A percentile compares a stretch with the other conserved stretches of the same genome.
Evolutionary conservation across 176 grass and related monocot genomes (phyloP).

Genomic region (Bromus sterilis): DNA sequence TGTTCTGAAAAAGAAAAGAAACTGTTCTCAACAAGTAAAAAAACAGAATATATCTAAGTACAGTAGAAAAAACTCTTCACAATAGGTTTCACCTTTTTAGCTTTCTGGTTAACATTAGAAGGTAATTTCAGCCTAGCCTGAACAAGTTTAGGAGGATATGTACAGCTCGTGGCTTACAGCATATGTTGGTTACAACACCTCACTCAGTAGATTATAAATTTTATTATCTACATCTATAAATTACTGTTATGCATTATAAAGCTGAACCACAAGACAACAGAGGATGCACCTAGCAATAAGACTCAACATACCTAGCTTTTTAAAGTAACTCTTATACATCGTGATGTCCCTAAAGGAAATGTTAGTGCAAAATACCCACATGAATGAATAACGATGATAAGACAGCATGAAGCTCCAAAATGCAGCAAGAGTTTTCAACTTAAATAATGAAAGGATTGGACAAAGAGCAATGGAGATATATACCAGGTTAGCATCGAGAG

Average conservation of each 20-base stretch:
- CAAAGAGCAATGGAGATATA: conserved; percentile 18
- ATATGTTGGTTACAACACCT: neutral
- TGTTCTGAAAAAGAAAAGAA: neutral
- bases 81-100: too few relatives aligned
- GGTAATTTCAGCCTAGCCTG: neutral
- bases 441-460: neutral
- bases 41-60: too few relatives aligned
- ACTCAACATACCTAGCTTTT: neutral
- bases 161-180: neutral
- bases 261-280: neutral
- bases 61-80: too few relatives aligned
- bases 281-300: neutral
- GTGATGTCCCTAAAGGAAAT: neutral
- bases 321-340: neutral
- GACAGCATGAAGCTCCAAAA: neutral
- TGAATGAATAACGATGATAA: neutral
- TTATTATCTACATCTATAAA: neutral
- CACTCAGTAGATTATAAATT: neutral
- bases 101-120: too few relatives aligned
- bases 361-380: neutral
- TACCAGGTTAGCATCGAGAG: conserved; percentile 97
- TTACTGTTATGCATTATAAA: neutral
- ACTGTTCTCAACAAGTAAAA: neutral
- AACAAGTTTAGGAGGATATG: neutral
- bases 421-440: neutral